Evolutionary conservation across 2,329 filamentous ascomycete genomes (phyloP), one percentile per base, ranked within the genome.

Genomic region (Aspergillus niger): DNA sequence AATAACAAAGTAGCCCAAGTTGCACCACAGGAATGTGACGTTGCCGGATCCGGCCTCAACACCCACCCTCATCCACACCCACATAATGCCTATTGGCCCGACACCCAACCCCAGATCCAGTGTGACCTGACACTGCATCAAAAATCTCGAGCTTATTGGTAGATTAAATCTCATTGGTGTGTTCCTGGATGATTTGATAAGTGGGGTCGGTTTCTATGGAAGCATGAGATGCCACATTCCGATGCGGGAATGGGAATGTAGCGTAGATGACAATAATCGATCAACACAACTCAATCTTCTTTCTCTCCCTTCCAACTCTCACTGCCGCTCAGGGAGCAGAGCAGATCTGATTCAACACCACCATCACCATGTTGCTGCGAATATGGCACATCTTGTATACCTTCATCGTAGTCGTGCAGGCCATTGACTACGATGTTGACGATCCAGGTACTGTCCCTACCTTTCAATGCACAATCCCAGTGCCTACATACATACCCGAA

Each of bases 181-280:
- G 26, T 50, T 8, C 26, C 26, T 50, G 47, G 26, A 44, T 44
- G 32, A 11, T 13, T 44, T 11, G 17, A 6, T 13, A 7, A 1
- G 41, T 44, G 41, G 41, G 41, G 11, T 6, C 30, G n/a, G 47
- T 30, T 50, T 50, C 47, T 17, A 28, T 50, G 26, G 47, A 30
- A 50, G 47, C 47, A 15, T 17, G 41, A 36, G 41, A 44, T 44
- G 24, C 24, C 47, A 50, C 47, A 50, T 50, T 50, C 47, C 47
- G 22, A 48, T 49, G 47, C 47, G 28, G 8, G 13, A 49, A 11
- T 17, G n/a, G 57, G 10, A 49, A 54, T 15, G 72, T 36, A 36
- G 32, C 32, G 76, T 75, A 69, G 39, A 72, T 74, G 5, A 77
- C 84, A 69, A 84, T 87, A 65, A 81, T 13, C 17, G 41, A 22